phyloP scores from a whole-genome alignment of 345 rosid genomes.

The Populus simonii region DNA sequence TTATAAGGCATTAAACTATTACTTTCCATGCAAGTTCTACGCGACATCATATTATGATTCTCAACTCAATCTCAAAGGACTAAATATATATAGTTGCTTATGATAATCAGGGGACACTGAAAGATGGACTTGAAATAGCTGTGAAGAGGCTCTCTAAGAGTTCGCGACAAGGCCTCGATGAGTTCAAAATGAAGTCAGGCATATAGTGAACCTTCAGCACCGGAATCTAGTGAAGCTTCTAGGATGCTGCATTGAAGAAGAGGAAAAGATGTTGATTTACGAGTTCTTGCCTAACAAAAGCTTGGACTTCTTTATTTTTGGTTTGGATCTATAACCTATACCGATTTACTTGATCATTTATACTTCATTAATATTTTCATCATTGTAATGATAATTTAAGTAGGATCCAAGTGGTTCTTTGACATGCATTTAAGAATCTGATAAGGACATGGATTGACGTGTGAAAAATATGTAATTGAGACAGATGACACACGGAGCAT shows the following conservation, averaged over 20 bases:
- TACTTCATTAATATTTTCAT: too few relatives aligned
- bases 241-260: constrained; percentile 2
- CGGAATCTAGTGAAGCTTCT: not conserved
- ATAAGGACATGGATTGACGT: too few relatives aligned
- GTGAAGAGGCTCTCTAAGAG: constrained; percentile 5
- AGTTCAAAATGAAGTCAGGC: not conserved
- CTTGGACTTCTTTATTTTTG: not conserved
- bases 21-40: not conserved
- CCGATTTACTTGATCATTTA: not conserved
- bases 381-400: too few relatives aligned
- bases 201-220: constrained; percentile 1
- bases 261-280: constrained; percentile 4
- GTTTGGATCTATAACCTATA: not conserved
- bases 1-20: not conserved
- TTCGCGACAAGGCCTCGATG: not conserved
- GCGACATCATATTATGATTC: not conserved
- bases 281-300: constrained; percentile 1
- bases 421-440: too few relatives aligned
- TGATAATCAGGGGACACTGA: not conserved
- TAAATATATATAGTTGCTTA: too few relatives aligned
- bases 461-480: too few relatives aligned
- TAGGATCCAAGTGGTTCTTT: too few relatives aligned
- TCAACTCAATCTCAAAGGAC: too few relatives aligned
- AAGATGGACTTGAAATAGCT: not conserved
- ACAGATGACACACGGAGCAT: too few relatives aligned